phyloP scores from a whole-genome alignment of 2,329 filamentous ascomycete genomes.

The Xylariaceae sp. region DNA sequence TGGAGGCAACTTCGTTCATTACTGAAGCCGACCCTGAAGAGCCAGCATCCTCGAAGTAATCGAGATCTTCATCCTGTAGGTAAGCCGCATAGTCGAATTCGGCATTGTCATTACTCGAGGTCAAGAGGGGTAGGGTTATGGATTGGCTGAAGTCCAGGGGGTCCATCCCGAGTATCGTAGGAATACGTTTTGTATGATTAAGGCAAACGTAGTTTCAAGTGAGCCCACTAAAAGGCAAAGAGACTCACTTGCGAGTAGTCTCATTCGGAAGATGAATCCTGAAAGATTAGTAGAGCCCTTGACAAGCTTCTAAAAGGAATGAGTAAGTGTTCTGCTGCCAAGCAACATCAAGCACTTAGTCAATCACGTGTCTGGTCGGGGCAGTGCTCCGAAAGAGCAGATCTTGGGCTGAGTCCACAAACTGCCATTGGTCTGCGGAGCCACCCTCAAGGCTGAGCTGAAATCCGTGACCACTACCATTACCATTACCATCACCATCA shows the following conservation, averaged over 20 bases:
- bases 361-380: conserved; percentile 30
- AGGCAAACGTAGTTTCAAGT: neutral
- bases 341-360: conserved; percentile 21
- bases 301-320: conserved; percentile 25
- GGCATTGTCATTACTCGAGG: conserved; percentile 24
- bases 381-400: conserved; percentile 27
- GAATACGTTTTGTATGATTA: conserved; percentile 4
- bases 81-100: conserved; percentile 32
- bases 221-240: neutral
- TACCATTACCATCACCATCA: conserved; percentile 19
- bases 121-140: conserved; percentile 30
- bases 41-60: conserved; percentile 24
- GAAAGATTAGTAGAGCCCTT: neutral
- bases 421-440: conserved; percentile 18
- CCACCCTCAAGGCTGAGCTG: conserved; percentile 17
- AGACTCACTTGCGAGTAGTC: neutral
- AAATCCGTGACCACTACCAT: conserved; percentile 11
- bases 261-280: neutral
- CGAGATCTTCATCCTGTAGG: conserved; percentile 26
- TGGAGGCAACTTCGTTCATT: conserved; percentile 22
- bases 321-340: conserved; percentile 9
- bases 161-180: conserved; percentile 29
- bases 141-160: conserved; percentile 25
- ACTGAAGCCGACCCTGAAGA: conserved; percentile 29
- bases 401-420: conserved; percentile 25